Evolutionary conservation across 75 land plant species (phyloP).

Genomic region (Selaginella tamariscina): DNA sequence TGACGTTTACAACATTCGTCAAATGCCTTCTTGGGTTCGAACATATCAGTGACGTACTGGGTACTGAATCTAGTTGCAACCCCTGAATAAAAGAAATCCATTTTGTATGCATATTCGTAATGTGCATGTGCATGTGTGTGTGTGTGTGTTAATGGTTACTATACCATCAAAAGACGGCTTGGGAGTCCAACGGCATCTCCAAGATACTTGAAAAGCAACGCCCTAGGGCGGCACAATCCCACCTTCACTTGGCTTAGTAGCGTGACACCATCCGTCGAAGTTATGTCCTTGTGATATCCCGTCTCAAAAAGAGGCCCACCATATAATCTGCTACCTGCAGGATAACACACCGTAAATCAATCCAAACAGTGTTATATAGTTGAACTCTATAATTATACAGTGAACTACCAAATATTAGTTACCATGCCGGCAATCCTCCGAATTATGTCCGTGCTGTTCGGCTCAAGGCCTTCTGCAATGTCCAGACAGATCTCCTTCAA

Average conservation of each 20-base stretch:
- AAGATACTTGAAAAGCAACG: slow-evolving; percentile 82
- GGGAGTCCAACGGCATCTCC: slow-evolving; percentile 89
- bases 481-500: slow-evolving; percentile 58
- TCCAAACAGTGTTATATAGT: not conserved
- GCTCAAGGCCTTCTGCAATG: slow-evolving; percentile 53
- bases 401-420: slow-evolving; percentile 12
- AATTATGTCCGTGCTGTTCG: slow-evolving; percentile 55
- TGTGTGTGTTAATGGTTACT: no score
- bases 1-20: slow-evolving; percentile 63
- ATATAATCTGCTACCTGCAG: slow-evolving; percentile 76
- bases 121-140: no score
- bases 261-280: slow-evolving; percentile 38
- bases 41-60: slow-evolving; percentile 29
- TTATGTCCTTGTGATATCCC: slow-evolving; percentile 44
- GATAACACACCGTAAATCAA: not conserved
- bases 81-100: slow-evolving; percentile 18
- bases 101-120: no score
- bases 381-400: not conserved
- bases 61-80: slow-evolving; percentile 28
- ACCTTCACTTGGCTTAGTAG: slow-evolving; percentile 65
- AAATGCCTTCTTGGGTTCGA: slow-evolving; percentile 64
- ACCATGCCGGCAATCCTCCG: slow-evolving; percentile 91
- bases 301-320: slow-evolving; percentile 59
- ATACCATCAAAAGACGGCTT: slow-evolving; percentile 82
- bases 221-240: slow-evolving; percentile 83